phyloP scores from a whole-genome alignment of 805 yeast genomes.

The Saccharomycopsis sp. region DNA sequence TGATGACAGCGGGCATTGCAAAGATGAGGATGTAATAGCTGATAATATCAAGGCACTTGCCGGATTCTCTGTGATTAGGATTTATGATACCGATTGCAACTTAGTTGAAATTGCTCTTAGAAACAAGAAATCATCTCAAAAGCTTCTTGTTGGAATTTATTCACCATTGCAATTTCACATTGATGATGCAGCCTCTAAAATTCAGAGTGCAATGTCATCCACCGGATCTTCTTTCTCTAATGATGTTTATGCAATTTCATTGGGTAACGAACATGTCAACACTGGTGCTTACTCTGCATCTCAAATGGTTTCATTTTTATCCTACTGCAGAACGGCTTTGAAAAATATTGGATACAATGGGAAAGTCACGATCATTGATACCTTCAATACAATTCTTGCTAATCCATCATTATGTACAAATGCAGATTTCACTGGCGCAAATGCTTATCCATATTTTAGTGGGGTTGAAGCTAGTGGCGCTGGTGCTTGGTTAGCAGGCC shows the following conservation, averaged over 20 bases:
- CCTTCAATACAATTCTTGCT: slow-evolving; percentile 87
- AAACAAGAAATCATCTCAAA: slow-evolving; percentile 55
- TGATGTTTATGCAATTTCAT: slow-evolving; percentile 65
- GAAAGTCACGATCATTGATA: slow-evolving; percentile 88
- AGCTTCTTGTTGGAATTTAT: slow-evolving; percentile 69
- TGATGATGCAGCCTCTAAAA: slow-evolving; percentile 43
- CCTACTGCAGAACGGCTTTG: slow-evolving; percentile 63
- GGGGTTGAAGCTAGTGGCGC: slow-evolving; percentile 74
- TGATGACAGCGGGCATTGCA: slow-evolving; percentile 54
- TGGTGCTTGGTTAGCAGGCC: slow-evolving; percentile 60
- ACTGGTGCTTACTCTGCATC: slow-evolving; percentile 63
- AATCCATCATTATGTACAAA: slow-evolving; percentile 82
- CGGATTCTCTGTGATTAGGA: slow-evolving; percentile 55
- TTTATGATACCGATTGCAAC: slow-evolving; percentile 81
- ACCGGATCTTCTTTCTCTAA: slow-evolving; percentile 43
- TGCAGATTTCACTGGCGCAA: slow-evolving; percentile 82
- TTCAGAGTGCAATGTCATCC: slow-evolving; percentile 49
- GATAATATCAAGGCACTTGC: slow-evolving; percentile 49
- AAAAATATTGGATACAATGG: slow-evolving; percentile 81
- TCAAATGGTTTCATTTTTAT: slow-evolving; percentile 60
- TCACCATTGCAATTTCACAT: slow-evolving; percentile 50
- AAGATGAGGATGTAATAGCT: slow-evolving; percentile 49
- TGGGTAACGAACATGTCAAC: slow-evolving; percentile 98
- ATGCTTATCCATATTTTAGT: slow-evolving; percentile 97
- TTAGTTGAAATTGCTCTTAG: slow-evolving; percentile 68